phyloP scores from a whole-genome alignment of 2,329 filamentous ascomycete genomes.

The Podosphaera aphanis region DNA sequence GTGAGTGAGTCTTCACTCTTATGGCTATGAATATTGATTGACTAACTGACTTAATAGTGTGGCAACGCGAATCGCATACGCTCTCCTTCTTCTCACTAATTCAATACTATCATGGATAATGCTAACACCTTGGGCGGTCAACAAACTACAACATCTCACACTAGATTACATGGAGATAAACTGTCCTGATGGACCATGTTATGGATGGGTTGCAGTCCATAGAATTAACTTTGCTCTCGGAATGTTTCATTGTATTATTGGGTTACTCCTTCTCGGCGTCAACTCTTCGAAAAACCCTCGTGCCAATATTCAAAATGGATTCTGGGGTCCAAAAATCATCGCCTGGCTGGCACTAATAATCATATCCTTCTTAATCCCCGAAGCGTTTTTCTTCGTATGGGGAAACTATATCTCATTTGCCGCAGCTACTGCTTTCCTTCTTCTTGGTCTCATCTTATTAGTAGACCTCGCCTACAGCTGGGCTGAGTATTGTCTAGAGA shows the following conservation, averaged over 20 bases:
- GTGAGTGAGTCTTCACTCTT: conserved; percentile 23
- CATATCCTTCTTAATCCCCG: conserved; percentile 83
- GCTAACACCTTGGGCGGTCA: conserved; percentile 95
- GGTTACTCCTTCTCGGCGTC: conserved; percentile 66
- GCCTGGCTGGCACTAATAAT: conserved; percentile 73
- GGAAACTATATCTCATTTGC: conserved; percentile 80
- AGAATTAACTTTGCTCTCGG: conserved; percentile 95
- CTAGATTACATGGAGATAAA: conserved; percentile 91
- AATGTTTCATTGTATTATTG: conserved; percentile 74
- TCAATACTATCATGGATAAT: conserved; percentile 96
- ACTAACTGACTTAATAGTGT: conserved; percentile 33
- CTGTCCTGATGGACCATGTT: conserved; percentile 74
- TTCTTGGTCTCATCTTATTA: conserved; percentile 74
- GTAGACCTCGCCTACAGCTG: conserved; percentile 91
- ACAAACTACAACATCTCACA: conserved; percentile 77
- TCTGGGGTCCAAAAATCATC: conserved; percentile 90
- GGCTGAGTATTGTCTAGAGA: conserved; percentile 85
- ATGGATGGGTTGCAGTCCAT: conserved; percentile 90
- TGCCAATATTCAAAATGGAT: conserved; percentile 86
- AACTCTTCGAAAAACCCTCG: conserved; percentile 68
- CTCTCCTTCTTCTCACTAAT: conserved; percentile 83
- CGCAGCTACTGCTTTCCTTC: conserved; percentile 77
- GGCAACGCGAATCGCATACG: conserved; percentile 89
- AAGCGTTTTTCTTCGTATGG: conserved; percentile 84
- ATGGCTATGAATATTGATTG: conserved; percentile 1